Percentiles rank a stretch among this genome's conserved stretches.
phyloP scores from a whole-genome alignment of 176 grass and related monocot species.

The Pharus latifolius region DNA sequence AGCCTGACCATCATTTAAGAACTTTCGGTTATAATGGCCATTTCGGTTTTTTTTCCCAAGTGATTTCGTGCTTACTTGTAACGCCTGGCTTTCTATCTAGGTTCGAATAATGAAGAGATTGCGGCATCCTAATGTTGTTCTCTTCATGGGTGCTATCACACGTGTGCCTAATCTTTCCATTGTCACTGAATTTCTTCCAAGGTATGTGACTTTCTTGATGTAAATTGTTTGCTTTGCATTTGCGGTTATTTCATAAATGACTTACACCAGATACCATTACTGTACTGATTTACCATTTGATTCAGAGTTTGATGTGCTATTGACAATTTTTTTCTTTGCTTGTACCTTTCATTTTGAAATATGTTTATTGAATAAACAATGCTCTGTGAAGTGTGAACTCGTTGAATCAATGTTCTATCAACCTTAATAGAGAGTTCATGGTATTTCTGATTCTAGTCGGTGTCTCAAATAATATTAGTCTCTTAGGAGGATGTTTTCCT shows the following conservation, averaged over 20 bases:
- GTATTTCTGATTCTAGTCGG: too few species aligned
- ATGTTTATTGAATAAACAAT: constrained; percentile 12
- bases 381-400: background rate
- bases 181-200: constrained; percentile 96
- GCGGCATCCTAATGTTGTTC: constrained; percentile 98
- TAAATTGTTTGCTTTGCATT: background rate
- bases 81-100: constrained; percentile 37
- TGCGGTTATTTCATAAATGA: background rate
- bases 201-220: constrained; percentile 32
- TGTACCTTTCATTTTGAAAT: background rate
- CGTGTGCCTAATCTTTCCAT: constrained; percentile 92
- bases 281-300: background rate
- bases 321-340: background rate
- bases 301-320: constrained; percentile 1
- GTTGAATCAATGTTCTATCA: background rate
- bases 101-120: constrained; percentile 87
- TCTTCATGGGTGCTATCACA: constrained; percentile 98
- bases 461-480: background rate
- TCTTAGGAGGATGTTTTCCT: background rate
- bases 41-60: background rate
- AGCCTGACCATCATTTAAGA: background rate
- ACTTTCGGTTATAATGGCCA: background rate
- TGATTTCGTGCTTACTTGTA: background rate
- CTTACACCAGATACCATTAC: background rate
- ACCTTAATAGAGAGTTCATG: background rate